Conservation (phyloP, 2,329 filamentous ascomycete genomes). For the Ampelomyces quisqualis region DNA sequence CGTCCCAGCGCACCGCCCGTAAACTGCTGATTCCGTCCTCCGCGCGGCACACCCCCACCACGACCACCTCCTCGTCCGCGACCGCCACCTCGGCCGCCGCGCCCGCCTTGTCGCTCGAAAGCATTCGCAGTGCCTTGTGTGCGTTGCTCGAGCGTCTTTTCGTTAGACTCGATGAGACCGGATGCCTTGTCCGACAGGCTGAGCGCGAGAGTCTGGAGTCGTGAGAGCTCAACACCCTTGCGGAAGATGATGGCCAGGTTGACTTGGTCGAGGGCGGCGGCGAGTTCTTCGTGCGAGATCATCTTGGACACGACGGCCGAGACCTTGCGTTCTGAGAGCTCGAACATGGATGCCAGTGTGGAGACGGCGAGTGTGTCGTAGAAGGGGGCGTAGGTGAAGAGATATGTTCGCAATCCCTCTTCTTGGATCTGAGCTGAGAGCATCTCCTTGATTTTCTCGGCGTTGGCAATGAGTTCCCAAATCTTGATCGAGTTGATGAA, state of each 20-base stretch:
- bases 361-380: constrained; percentile 92
- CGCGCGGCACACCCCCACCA: constrained; percentile 58
- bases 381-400: constrained; percentile 99
- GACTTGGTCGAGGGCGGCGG: constrained; percentile 94
- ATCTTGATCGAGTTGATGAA: constrained; percentile 99
- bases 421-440: constrained; percentile 98
- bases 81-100: constrained; percentile 58
- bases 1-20: constrained; percentile 75
- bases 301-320: constrained; percentile 96
- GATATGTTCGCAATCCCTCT: constrained; percentile 94
- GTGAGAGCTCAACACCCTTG: constrained; percentile 96
- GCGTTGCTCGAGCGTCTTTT: constrained; percentile 93
- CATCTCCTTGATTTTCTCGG: constrained; percentile 94
- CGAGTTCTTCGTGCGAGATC: constrained; percentile 98
- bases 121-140: constrained; percentile 94
- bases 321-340: constrained; percentile 87
- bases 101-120: constrained; percentile 87
- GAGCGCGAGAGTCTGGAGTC: constrained; percentile 91
- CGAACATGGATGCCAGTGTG: constrained; percentile 91
- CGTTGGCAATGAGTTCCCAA: constrained; percentile 94
- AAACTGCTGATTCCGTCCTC: constrained; percentile 73
- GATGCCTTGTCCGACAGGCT: constrained; percentile 96
- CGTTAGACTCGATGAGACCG: constrained; percentile 92
- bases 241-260: constrained; percentile 97
- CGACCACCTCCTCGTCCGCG: constrained; percentile 50